Evolutionary conservation across 805 yeast species (phyloP), one percentile per base, ranked within the genome.

Genomic region (Metschnikowia kunwiensis): DNA sequence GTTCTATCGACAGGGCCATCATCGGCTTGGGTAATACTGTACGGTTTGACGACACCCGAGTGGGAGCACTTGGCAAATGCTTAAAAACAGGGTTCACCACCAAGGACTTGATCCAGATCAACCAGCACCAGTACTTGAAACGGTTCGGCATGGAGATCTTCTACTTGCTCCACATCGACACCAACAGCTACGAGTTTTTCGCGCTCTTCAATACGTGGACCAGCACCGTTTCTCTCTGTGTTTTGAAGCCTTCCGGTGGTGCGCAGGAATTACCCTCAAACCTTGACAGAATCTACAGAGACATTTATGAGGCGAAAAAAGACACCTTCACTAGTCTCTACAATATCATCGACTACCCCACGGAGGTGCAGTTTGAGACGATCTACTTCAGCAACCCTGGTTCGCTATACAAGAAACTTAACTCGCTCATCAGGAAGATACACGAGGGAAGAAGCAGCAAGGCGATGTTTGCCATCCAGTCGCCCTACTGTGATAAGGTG

Each of bases 1-100:
- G 67, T 7, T 59, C 86, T 0, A 65, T 74, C 4, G 91, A 87
- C 42, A 66, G 96, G 31, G 87, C 87, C 0, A 74, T 87, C 28
- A 74, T 93, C 46, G 82, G 82, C 21, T 63, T 93, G 12, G 97
- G 98, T 3, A 69, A 80, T 16, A 69, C 77, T 11, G 83, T 89
- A 14, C 70, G 70, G 11, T 82, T 89, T 45, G 86, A 79, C 44
- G 81, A 82, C 29, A 65, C 77, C 1, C 70, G 74, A 37, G 75
- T 86, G n/a, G 96, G 97, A 7, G 78, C 88, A 0, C 65, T 94
- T 7, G 95, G 97, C 6, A 77, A 74, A 50, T 95, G 96, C 19
- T 63, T 93, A 39, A 88, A 86, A 49, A 73, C 75, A 40, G 98
- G 98, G 0, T 94, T 94, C 58, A 77, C 82, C 10, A 53, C 75